phyloP scores from a whole-genome alignment of 2,329 filamentous ascomycete species.

The Lecanicillium sp. region DNA sequence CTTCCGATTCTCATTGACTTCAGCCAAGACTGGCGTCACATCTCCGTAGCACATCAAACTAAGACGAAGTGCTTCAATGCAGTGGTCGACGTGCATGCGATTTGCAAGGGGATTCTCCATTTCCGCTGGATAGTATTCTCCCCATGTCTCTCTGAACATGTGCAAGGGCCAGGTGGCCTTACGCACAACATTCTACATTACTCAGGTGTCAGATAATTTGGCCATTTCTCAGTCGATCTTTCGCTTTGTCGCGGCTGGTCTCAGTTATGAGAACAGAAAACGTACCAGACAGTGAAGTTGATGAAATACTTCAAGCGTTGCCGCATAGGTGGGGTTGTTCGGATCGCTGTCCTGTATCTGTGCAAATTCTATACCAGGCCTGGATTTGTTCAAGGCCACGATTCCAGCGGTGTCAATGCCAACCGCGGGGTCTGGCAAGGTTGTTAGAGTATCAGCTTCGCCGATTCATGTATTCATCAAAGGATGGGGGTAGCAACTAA shows the following conservation, averaged over 20 bases:
- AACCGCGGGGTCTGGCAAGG: constrained; percentile 1
- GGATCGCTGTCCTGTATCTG: constrained; percentile 6
- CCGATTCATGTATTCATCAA: no score
- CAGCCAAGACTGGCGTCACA: constrained; percentile 10
- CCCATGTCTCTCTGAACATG: constrained; percentile 11
- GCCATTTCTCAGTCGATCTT: no score
- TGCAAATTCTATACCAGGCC: constrained; percentile 1
- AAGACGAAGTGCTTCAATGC: constrained; percentile 12
- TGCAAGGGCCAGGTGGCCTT: constrained; percentile 6
- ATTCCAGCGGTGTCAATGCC: constrained; percentile 2
- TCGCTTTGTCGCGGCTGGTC: no score
- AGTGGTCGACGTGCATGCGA: constrained; percentile 13
- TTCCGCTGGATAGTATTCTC: constrained; percentile 8
- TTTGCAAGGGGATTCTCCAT: constrained; percentile 8
- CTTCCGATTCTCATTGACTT: neutral
- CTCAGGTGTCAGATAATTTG: neutral
- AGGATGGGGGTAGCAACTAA: no score
- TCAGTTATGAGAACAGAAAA: neutral
- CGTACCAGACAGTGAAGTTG: constrained; percentile 12
- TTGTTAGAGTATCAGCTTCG: no score
- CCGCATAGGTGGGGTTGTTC: constrained; percentile 8
- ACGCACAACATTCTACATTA: constrained; percentile 10
- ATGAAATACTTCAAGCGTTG: constrained; percentile 11
- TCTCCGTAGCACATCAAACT: constrained; percentile 12
- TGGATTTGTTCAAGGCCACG: constrained; percentile 7